Evolutionary conservation across 129 eudicot genomes (phyloP), one percentile per base, ranked within the genome.

Genomic region (Chrysanthemum makinoi): DNA sequence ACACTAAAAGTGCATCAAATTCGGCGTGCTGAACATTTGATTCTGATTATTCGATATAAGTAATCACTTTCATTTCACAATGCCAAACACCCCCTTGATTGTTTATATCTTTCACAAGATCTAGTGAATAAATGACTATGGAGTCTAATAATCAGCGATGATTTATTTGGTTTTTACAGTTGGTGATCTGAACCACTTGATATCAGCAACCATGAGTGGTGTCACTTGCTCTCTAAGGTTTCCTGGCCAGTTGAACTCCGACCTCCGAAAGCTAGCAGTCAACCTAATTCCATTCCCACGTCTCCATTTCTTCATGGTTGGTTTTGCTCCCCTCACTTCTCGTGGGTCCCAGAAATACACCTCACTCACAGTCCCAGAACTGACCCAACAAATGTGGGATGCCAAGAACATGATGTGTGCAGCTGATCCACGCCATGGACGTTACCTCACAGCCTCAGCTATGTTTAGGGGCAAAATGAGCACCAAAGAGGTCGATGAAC

Each of bases 391-490:
- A 79, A 91, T 91, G 97, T 91, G 97, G 97, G 95, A 91, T 6
- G 52, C 97, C 10, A 86, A 88, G 86, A 91, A 91, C 90, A 91
- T 91, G 97, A 91, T 91, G 97, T 90, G 97, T 44, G 97, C 95
- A 22, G 97, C 97, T 3, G 97, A 90, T 60, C 97, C 97, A 17
- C 91, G 97, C 70, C 97, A 91, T 15, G 97, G 97, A 2, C 89
- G 97, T 66, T 91, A 91, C 82, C 80, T 91, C 8, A 91, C 97
- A 0, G 97, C 97, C 13, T 91, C 97, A 6, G 97, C 97, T 56
- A 87, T 91, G 95, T 91, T 91, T 79, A 80, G 95, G 33, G 97
- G 97, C 0, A 91, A 91, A 62, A 91, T 91, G 97, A 87, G 95
- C 84, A 91, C 97, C n/a, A 91, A 91, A 46, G 97, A 91, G 53